Percentiles rank a stretch among this genome's conserved stretches.
Evolutionary conservation across 2,329 filamentous ascomycete genomes (phyloP).

Genomic region (Fusarium sarcochroum): DNA sequence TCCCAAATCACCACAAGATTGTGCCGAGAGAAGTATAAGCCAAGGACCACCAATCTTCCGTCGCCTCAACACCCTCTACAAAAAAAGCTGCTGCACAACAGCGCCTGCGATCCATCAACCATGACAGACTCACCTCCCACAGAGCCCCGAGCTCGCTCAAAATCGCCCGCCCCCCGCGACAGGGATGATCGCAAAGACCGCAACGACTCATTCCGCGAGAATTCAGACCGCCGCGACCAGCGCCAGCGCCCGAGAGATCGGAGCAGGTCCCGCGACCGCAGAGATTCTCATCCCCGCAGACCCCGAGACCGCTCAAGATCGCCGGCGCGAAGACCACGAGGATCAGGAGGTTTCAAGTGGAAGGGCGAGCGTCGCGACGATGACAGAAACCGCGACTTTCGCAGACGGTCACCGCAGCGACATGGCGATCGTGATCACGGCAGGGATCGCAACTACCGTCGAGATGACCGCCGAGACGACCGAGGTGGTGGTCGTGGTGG

Average conservation of each 20-base stretch:
- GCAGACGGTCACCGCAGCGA: constrained; percentile 44
- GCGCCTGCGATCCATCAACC: not conserved
- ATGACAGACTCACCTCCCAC: constrained; percentile 39
- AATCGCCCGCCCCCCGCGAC: constrained; percentile 28
- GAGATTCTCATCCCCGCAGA: constrained; percentile 36
- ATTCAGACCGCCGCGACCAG: constrained; percentile 16
- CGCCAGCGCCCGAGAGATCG: constrained; percentile 31
- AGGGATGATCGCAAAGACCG: constrained; percentile 20
- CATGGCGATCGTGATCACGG: constrained; percentile 39
- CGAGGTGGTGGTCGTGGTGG: too few relatives aligned
- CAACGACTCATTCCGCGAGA: constrained; percentile 17
- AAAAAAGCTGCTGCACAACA: constrained; percentile 2
- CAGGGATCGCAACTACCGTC: constrained; percentile 41
- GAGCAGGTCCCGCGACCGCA: constrained; percentile 30
- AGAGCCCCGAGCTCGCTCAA: constrained; percentile 36
- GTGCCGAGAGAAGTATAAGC: not conserved
- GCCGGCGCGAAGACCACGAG: constrained; percentile 40
- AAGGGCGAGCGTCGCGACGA: constrained; percentile 46
- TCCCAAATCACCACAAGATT: not conserved
- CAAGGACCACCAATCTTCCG: too few relatives aligned
- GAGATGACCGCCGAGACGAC: constrained; percentile 42
- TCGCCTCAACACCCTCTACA: not conserved
- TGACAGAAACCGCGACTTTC: constrained; percentile 44
- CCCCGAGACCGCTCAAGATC: constrained; percentile 46
- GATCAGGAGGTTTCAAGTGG: constrained; percentile 47